These are phyloP conservation scores for Gillenia trifoliata DNA, from an alignment of 306 rosid species.

Conservation along the genomic window DNA sequence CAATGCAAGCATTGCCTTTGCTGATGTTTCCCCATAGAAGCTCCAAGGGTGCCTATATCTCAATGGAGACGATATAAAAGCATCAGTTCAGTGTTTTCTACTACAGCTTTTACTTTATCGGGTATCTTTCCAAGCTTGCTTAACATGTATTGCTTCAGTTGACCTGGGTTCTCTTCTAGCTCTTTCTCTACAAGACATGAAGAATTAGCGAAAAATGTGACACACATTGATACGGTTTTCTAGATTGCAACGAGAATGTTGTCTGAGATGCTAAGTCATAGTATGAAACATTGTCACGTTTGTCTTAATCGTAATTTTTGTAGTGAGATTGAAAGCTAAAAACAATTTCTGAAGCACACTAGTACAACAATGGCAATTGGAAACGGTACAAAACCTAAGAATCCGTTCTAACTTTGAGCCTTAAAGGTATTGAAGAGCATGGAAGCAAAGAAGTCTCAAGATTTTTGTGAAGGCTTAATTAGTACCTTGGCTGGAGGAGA, in stretches of 20 bases:
- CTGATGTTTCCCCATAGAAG: constrained; percentile 37
- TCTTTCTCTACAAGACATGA: constrained; percentile 29
- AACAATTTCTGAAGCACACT: not conserved
- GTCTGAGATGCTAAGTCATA: not conserved
- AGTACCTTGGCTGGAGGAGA: constrained; percentile 15
- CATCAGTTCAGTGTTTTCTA: constrained; percentile 19
- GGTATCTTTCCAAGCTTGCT: constrained; percentile 27
- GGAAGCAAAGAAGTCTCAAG: not conserved
- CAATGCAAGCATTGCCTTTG: constrained; percentile 48
- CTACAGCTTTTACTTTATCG: constrained; percentile 4
- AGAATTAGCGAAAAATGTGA: constrained; percentile 20
- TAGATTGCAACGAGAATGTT: too few relatives aligned
- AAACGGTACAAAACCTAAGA: too few relatives aligned
- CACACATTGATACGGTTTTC: constrained; percentile 32
- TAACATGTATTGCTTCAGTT: constrained; percentile 21
- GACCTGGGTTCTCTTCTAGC: constrained; percentile 14
- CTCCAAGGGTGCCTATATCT: constrained; percentile 50
- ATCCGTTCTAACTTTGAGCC: too few relatives aligned
- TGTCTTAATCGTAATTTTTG: not conserved
- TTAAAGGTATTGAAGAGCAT: too few relatives aligned
- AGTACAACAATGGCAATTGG: too few relatives aligned
- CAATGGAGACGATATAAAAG: constrained; percentile 25
- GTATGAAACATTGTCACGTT: not conserved
- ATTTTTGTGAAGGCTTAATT: not conserved
- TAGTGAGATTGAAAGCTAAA: not conserved